Base-by-base conservation (phyloP, 306 rosid species). In the Gynostemma pentaphyllum region DNA sequence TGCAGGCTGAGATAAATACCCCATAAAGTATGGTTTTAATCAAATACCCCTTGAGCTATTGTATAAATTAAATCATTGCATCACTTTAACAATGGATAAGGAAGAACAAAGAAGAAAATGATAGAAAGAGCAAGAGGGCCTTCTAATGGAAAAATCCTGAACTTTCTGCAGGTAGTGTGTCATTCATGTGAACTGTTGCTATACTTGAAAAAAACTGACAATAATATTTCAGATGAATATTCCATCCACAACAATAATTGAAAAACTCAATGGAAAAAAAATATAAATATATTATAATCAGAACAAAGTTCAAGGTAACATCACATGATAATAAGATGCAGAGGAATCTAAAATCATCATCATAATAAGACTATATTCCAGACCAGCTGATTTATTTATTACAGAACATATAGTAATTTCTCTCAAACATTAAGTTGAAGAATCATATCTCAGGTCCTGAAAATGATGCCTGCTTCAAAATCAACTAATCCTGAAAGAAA, bases 181-280 rank as follows among this genome's bases (percentile, higher is more conserved):
- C n/a, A n/a, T n/a, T 45, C 64, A 57, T 57, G 64, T 57, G 64
- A 56, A 56, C 10, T 56, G n/a, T 36, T 36, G 45, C 6, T 19
- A 18, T 57, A 45, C 5, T 34, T 2, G 10, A 57, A 57, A n/a
- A n/a, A n/a, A 19, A 10, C 27, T 36, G 44, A 30, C 26, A 55
- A 29, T 53, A 53, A 53, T 55, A 42, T 55, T 54, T 54, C 44
- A 55, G 27, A n/a, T n/a, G n/a, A n/a, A n/a, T 32, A 55, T 45
- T 45, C 50, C 50, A 45, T 45, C 47, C 47, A 45, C 16, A 4
- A 46, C 10, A 18, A 55, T n/a, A n/a, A 29, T 53, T 53, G 2
- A 13, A 52, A 52, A 9, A 1, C 23, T 49, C 23, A 4, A 9
- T n/a, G 12, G 2, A 21, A 22, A 48, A 49, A 21, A n/a, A 29